These are phyloP conservation scores for Cyanodermella asteris DNA, from an alignment of 2,329 filamentous ascomycete species.

Conservation along the genomic window DNA sequence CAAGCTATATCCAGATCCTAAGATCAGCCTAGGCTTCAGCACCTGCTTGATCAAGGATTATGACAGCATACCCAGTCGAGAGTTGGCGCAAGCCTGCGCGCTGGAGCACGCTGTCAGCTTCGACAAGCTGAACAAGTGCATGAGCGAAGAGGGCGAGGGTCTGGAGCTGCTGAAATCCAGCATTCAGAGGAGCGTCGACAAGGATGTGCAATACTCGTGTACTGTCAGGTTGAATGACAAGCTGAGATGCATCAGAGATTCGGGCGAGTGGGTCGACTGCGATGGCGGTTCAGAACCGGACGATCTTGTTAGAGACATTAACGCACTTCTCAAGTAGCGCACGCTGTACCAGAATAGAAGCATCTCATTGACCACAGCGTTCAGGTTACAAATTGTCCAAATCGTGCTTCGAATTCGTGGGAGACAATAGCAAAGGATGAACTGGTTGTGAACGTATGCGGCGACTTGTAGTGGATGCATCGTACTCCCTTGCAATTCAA, in stretches of 20 bases:
- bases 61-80: constrained; percentile 49
- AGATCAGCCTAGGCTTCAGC: constrained; percentile 79
- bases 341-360: too few relatives aligned
- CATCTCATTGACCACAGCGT: too few relatives aligned
- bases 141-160: constrained; percentile 37
- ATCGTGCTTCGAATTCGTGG: too few relatives aligned
- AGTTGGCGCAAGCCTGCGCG: constrained; percentile 69
- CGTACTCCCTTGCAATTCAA: too few relatives aligned
- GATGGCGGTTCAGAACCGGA: constrained; percentile 43
- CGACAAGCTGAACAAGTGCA: constrained; percentile 58
- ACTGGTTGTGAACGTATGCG: too few relatives aligned
- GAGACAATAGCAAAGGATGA: too few relatives aligned
- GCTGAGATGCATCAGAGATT: constrained; percentile 67
- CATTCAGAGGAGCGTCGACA: constrained; percentile 31
- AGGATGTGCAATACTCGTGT: constrained; percentile 49
- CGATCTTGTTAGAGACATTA: constrained; percentile 55
- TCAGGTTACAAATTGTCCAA: too few relatives aligned
- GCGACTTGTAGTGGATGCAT: too few relatives aligned
- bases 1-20: constrained; percentile 46
- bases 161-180: constrained; percentile 20
- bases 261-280: constrained; percentile 59
- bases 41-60: constrained; percentile 73
- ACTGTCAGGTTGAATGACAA: constrained; percentile 60
- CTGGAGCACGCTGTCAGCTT: constrained; percentile 81
- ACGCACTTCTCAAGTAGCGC: too few relatives aligned